Evolutionary conservation across 306 rosid genomes (phyloP).

Genomic region (Canavalia gladiata): DNA sequence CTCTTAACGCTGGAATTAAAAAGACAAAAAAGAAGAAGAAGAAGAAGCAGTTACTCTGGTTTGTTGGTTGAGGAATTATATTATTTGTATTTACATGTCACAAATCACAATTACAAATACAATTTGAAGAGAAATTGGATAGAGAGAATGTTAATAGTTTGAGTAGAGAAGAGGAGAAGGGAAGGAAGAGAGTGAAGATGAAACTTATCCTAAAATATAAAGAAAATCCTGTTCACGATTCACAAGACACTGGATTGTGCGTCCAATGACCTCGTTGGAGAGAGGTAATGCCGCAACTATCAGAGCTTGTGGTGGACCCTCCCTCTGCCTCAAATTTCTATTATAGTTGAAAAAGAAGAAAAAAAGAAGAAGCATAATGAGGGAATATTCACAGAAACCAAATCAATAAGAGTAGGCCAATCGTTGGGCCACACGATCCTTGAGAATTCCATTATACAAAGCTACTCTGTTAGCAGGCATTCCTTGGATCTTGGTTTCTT

Average conservation of each 20-base stretch:
- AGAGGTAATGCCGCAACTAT: conserved; percentile 27
- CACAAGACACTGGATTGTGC: conserved; percentile 19
- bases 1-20: background rate
- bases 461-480: conserved; percentile 90
- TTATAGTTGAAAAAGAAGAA: background rate
- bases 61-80: background rate
- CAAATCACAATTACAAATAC: conserved; percentile 20
- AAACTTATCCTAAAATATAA: conserved; percentile 35
- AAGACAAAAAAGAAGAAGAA: background rate
- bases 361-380: conserved; percentile 8
- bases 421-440: conserved; percentile 79
- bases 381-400: conserved; percentile 44
- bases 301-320: conserved; percentile 49
- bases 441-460: conserved; percentile 85
- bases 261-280: conserved; percentile 31
- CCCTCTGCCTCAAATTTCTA: conserved; percentile 40
- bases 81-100: conserved; percentile 39
- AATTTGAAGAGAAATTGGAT: conserved; percentile 9
- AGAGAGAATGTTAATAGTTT: background rate
- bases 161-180: background rate
- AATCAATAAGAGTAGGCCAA: conserved; percentile 72
- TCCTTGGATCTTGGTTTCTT: conserved; percentile 52
- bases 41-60: background rate
- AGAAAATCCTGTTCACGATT: conserved; percentile 35
- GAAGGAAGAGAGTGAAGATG: background rate